These are phyloP conservation scores for Russula lepida DNA, from an alignment of 768 basidiomycete genomes.

Conservation along the genomic window DNA sequence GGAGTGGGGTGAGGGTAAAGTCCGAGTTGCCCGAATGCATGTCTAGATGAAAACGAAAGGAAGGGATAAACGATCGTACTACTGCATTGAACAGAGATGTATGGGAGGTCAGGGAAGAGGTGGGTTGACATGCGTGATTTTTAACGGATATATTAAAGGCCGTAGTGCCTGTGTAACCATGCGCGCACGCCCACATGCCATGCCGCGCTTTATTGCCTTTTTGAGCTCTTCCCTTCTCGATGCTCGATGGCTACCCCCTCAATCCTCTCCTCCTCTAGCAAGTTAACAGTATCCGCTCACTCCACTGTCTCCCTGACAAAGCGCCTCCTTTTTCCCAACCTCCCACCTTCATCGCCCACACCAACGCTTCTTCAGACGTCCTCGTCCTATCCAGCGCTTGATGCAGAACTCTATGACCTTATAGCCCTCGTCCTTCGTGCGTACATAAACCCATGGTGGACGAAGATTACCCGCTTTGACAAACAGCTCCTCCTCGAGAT, in stretches of 20 bases:
- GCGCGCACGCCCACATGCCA: no score
- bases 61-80: background rate
- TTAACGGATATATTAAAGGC: no score
- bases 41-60: background rate
- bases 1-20: background rate
- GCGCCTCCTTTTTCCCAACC: slow-evolving; percentile 58
- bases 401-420: slow-evolving; percentile 66
- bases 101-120: no score
- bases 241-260: slow-evolving; percentile 15
- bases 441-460: slow-evolving; percentile 80
- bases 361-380: slow-evolving; percentile 47
- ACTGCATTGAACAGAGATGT: background rate
- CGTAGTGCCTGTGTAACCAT: no score
- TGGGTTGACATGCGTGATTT: no score
- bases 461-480: slow-evolving; percentile 74
- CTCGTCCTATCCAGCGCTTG: slow-evolving; percentile 44
- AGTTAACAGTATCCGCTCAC: background rate
- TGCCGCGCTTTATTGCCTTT: no score
- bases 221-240: no score
- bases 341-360: slow-evolving; percentile 35
- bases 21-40: background rate
- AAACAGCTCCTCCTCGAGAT: slow-evolving; percentile 73
- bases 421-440: slow-evolving; percentile 74
- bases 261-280: slow-evolving; percentile 17
- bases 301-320: slow-evolving; percentile 15